Conservation (phyloP, 129 eudicot species). For the Centaurea solstitialis region DNA sequence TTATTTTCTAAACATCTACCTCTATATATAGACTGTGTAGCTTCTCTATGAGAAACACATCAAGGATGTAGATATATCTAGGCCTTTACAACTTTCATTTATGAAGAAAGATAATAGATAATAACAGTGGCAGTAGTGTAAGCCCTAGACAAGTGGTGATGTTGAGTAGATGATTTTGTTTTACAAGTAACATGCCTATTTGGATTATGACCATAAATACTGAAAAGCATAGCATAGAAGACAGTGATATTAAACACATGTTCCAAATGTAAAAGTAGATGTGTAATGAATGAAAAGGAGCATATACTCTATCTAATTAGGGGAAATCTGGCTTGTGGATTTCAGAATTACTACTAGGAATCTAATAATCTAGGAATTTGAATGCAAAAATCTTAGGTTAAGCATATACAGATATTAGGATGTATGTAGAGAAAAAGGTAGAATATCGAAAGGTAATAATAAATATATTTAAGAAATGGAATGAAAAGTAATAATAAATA, state of each 20-base stretch:
- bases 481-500: background rate
- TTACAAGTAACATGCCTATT: background rate
- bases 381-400: too few relatives aligned
- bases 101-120: background rate
- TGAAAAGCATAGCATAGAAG: background rate
- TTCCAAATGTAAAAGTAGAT: background rate
- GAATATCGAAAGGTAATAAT: too few relatives aligned
- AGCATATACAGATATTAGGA: too few relatives aligned
- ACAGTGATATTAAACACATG: background rate
- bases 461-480: too few relatives aligned
- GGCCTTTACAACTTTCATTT: background rate
- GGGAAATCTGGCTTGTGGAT: background rate
- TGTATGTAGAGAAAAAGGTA: background rate
- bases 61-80: background rate
- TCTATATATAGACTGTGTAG: background rate
- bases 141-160: background rate
- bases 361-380: too few relatives aligned
- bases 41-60: background rate
- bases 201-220: background rate
- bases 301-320: constrained; percentile 4
- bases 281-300: background rate
- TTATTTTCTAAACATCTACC: background rate
- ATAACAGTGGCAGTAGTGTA: background rate
- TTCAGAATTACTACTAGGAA: background rate
- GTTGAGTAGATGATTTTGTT: background rate